Conservation (phyloP, 345 rosid genomes). For the Hirschfeldia incana region DNA sequence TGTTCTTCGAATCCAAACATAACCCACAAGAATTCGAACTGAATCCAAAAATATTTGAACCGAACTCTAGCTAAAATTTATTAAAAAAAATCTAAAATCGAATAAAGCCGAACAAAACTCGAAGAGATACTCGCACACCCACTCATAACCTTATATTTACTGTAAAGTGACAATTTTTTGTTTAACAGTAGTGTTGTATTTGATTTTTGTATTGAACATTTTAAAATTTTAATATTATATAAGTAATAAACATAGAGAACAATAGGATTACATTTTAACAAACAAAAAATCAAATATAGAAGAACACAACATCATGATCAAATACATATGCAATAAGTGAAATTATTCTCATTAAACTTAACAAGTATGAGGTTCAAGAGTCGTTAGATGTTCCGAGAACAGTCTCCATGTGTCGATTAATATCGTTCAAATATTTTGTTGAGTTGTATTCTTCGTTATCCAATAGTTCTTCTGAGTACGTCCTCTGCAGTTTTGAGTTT, state of each 20-base stretch:
- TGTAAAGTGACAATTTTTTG: too few species aligned
- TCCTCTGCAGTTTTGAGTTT: constrained; percentile 47
- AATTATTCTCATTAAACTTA: background rate
- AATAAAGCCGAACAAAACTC: too few species aligned
- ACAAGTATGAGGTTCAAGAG: constrained; percentile 3
- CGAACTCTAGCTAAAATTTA: too few species aligned
- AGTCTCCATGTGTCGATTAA: constrained; percentile 59
- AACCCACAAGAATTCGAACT: too few species aligned
- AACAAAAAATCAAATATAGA: constrained; percentile 2
- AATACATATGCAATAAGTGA: constrained; percentile 11
- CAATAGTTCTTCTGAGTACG: constrained; percentile 67
- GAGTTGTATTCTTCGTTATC: constrained; percentile 77
- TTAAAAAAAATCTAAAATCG: too few species aligned
- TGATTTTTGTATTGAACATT: background rate
- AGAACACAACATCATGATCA: background rate
- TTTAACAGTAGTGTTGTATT: background rate
- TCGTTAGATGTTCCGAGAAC: constrained; percentile 46
- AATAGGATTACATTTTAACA: background rate
- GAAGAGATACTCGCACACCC: too few species aligned
- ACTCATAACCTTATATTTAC: too few species aligned
- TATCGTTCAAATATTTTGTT: constrained; percentile 55
- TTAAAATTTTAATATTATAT: background rate
- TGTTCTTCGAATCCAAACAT: too few species aligned
- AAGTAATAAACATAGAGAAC: background rate
- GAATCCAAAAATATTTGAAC: too few species aligned